Conservation (phyloP, 345 rosid species). For the Pistacia integerrima region DNA sequence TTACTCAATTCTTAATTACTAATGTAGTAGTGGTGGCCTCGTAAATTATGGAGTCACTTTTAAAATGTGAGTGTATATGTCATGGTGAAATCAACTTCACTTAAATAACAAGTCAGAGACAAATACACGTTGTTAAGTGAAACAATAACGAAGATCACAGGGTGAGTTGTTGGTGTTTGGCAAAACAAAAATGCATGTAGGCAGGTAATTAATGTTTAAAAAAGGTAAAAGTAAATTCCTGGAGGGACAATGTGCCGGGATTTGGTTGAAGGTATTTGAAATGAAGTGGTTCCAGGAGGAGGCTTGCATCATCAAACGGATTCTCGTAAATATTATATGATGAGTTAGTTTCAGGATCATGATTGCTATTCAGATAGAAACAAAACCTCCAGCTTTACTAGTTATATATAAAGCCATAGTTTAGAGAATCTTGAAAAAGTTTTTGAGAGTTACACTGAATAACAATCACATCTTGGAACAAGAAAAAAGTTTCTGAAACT, state of each 20-base stretch:
- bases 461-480: conserved; percentile 5
- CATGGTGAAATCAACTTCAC: not conserved
- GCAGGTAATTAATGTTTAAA: no score
- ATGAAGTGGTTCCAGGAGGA: not conserved
- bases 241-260: not conserved
- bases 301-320: not conserved
- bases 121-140: not conserved
- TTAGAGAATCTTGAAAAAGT: conserved; percentile 22
- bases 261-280: not conserved
- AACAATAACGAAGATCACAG: not conserved
- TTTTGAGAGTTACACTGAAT: conserved; percentile 13
- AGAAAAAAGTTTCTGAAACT: conserved; percentile 16
- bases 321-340: not conserved
- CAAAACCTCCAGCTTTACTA: conserved; percentile 20
- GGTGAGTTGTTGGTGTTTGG: not conserved
- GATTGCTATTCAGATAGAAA: conserved; percentile 16
- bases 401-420: not conserved
- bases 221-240: no score
- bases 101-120: not conserved
- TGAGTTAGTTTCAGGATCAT: conserved; percentile 24
- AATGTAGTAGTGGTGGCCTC: not conserved
- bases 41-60: not conserved
- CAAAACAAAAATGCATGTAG: not conserved
- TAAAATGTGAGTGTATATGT: not conserved
- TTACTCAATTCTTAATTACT: no score